Conservation (phyloP, 2,329 filamentous ascomycete genomes). For the Venturia pyrina region DNA sequence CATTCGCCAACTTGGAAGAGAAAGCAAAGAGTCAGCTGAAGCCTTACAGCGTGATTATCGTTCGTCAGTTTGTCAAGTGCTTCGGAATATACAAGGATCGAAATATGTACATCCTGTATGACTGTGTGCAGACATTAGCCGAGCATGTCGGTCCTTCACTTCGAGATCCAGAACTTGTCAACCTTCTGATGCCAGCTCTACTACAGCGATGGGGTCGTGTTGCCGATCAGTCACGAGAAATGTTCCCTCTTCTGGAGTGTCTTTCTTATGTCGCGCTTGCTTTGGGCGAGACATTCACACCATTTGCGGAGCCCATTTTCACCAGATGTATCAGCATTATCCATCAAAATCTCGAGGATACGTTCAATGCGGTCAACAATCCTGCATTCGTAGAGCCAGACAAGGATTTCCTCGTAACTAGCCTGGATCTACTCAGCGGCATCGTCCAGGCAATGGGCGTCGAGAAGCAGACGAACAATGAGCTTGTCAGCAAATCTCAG, state of each 20-base stretch:
- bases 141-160: conserved; percentile 79
- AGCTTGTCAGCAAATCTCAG: conserved; percentile 64
- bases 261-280: conserved; percentile 88
- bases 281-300: conserved; percentile 69
- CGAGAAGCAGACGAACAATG: conserved; percentile 59
- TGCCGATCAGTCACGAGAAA: conserved; percentile 77
- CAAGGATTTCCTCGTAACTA: conserved; percentile 95
- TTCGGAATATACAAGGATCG: conserved; percentile 95
- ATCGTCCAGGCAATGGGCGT: conserved; percentile 74
- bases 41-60: conserved; percentile 81
- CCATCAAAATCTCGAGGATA: conserved; percentile 79
- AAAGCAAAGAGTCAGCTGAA: conserved; percentile 73
- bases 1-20: conserved; percentile 92
- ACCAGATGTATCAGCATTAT: conserved; percentile 82
- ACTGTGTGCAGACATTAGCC: conserved; percentile 93
- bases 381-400: conserved; percentile 66
- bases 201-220: conserved; percentile 83
- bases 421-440: conserved; percentile 82
- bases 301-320: conserved; percentile 82
- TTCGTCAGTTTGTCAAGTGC: conserved; percentile 84
- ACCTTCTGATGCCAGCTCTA: conserved; percentile 83
- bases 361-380: conserved; percentile 59
- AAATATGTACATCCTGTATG: conserved; percentile 98
- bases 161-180: conserved; percentile 69
- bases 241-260: conserved; percentile 93